Evolutionary conservation across 352 stramenopile species (phyloP), one percentile per base, ranked within the genome.

Genomic region (Phytophthora litchii): DNA sequence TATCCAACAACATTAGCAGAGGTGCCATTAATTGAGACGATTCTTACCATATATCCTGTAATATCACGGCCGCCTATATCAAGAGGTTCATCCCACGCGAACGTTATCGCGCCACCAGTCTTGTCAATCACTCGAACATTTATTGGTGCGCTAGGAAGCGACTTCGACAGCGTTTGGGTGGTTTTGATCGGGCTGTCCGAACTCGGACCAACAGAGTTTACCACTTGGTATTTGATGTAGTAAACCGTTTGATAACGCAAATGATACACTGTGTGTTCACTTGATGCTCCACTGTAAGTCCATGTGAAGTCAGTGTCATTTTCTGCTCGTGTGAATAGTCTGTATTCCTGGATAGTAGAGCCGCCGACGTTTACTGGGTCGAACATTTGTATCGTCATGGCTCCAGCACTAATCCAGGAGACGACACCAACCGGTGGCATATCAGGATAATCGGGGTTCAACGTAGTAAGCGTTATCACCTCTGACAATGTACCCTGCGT

Each of bases 331-430:
- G 82, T 50, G 16, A 67, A 83, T 17, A 91, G 37, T 6, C 53
- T 46, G 50, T 86, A 88, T 35, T 60, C 16, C 14, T 72, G 47
- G 1, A 87, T 80, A n/a, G 54, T 51, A 0, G 74, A 73, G 0
- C 77, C 79, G 12, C 77, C 82, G 14, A 80, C 17, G 20, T 89
- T 86, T 10, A 70, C 4, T 0, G 77, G 71, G 9, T 74, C 68
- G 37, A 71, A 74, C 80, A 89, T 89, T 40, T 46, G 14, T 9
- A 85, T 69, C 1, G 53, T 83, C 60, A 89, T 83, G 7, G 75
- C 75, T 0, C 80, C 78, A n/a, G 77, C 80, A 3, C 70, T 83
- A 1, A 60, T 21, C 48, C 66, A 77, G 0, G 52, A 63, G 10
- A 88, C 52, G 9, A 35, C 70, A 0, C 72, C 58, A 1, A 37